Conservation (phyloP, 106 monocot genomes). For the Acorus gramineus region DNA sequence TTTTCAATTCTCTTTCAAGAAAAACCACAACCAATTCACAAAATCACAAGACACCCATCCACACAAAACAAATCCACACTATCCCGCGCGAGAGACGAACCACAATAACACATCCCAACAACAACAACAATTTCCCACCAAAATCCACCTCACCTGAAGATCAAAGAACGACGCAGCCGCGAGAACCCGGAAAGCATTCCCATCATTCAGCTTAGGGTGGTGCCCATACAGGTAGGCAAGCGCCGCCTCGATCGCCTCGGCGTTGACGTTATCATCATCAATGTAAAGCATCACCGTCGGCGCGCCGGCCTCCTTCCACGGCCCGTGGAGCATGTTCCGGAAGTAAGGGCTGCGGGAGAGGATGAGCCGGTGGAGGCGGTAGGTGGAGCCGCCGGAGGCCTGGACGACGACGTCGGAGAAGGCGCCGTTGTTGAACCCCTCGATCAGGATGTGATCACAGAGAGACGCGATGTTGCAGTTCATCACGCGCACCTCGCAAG, state of each 20-base stretch:
- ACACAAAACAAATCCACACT: too few relatives aligned
- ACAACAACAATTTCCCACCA: too few relatives aligned
- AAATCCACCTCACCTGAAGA: constrained; percentile 54
- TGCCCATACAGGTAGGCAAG: constrained; percentile 92
- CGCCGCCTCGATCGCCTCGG: constrained; percentile 67
- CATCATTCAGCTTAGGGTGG: constrained; percentile 84
- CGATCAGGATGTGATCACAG: constrained; percentile 83
- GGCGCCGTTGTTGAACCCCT: constrained; percentile 68
- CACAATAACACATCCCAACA: too few relatives aligned
- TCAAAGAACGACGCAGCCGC: constrained; percentile 96
- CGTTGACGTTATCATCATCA: constrained; percentile 83
- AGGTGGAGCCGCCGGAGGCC: constrained; percentile 65
- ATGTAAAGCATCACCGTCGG: constrained; percentile 67
- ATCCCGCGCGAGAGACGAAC: too few relatives aligned
- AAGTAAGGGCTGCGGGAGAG: constrained; percentile 97
- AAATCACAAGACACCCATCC: too few relatives aligned
- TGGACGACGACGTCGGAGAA: constrained; percentile 82
- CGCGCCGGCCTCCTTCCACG: constrained; percentile 90
- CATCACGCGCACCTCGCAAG: constrained; percentile 45
- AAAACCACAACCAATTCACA: too few relatives aligned
- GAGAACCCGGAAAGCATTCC: constrained; percentile 88
- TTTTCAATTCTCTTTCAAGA: too few relatives aligned
- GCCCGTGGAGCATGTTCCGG: constrained; percentile 98
- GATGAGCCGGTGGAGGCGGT: constrained; percentile 80
- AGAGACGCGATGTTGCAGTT: constrained; percentile 81